phyloP scores from a whole-genome alignment of 495 filamentous ascomycete species.

The Talaromyces borbonicus region DNA sequence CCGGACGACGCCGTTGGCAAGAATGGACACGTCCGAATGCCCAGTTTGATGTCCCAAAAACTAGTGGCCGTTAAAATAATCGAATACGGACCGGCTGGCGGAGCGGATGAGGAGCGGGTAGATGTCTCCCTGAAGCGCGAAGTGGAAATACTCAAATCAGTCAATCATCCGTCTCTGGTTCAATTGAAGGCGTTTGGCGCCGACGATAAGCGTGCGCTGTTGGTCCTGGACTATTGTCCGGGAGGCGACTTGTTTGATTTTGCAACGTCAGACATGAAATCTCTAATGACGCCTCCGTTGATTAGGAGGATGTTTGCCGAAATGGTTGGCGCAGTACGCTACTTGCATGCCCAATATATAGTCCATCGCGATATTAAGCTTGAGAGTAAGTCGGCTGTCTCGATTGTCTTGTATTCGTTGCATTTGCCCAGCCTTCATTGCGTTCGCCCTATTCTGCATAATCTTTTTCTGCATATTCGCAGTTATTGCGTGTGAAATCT shows the following conservation, averaged over 20 bases:
- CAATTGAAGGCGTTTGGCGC: constrained; percentile 82
- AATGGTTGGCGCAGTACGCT: constrained; percentile 70
- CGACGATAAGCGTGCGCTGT: constrained; percentile 65
- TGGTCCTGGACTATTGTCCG: constrained; percentile 85
- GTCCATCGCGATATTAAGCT: constrained; percentile 97
- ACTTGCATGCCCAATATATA: constrained; percentile 76
- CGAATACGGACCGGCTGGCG: constrained; percentile 85
- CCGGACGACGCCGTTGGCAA: constrained; percentile 12
- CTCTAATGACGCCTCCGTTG: constrained; percentile 51
- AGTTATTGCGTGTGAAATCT: no score
- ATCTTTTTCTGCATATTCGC: no score
- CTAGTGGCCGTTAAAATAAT: constrained; percentile 93
- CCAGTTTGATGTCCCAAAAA: constrained; percentile 42
- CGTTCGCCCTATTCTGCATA: no score
- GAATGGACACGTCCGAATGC: constrained; percentile 24
- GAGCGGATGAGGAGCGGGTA: constrained; percentile 78
- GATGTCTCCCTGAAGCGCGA: constrained; percentile 90
- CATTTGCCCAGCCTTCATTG: no score
- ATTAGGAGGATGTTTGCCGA: constrained; percentile 86
- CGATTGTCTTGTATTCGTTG: no score
- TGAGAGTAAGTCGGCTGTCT: constrained; percentile 60
- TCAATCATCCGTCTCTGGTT: constrained; percentile 82
- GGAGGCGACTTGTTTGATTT: constrained; percentile 94
- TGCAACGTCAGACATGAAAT: constrained; percentile 53
- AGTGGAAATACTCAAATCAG: constrained; percentile 78